These are phyloP conservation scores for Ceratocystis smalleyi DNA, from an alignment of 2,329 filamentous ascomycete genomes.

Conservation along the genomic window DNA sequence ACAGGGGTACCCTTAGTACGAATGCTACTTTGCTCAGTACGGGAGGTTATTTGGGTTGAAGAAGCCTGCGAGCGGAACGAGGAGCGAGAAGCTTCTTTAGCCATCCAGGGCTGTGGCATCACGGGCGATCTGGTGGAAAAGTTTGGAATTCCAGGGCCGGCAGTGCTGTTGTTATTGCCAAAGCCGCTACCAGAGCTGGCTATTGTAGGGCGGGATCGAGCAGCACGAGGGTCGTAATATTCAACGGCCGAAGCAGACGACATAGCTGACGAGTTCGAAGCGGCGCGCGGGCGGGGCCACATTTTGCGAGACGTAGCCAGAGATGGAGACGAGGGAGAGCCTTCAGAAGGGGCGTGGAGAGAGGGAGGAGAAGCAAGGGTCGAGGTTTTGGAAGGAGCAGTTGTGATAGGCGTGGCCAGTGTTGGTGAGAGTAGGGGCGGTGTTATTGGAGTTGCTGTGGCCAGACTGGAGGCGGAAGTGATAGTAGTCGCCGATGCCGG, in stretches of 20 bases:
- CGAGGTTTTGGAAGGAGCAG: neutral
- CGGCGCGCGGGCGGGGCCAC: constrained; percentile 16
- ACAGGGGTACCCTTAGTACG: constrained; percentile 64
- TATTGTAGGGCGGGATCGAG: constrained; percentile 18
- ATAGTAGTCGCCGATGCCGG: neutral
- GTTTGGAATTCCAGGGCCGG: neutral
- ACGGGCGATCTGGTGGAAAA: neutral
- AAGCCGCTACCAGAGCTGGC: neutral
- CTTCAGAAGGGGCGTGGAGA: neutral
- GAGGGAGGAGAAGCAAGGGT: neutral
- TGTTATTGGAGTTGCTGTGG: neutral
- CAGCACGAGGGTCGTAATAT: constrained; percentile 24
- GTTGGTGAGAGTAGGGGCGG: neutral
- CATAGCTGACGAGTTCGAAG: constrained; percentile 32
- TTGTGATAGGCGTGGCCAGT: neutral
- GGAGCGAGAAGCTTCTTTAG: constrained; percentile 37
- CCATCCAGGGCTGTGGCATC: constrained; percentile 30
- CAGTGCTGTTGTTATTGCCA: neutral
- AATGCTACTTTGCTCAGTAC: constrained; percentile 74
- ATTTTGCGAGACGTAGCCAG: neutral
- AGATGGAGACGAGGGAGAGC: too few relatives aligned
- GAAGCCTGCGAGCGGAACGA: constrained; percentile 43
- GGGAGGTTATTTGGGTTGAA: constrained; percentile 41
- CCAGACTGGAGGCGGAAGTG: neutral
- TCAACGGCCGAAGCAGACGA: constrained; percentile 29